Conservation (phyloP, 306 rosid genomes). For the Rosa chinensis region DNA sequence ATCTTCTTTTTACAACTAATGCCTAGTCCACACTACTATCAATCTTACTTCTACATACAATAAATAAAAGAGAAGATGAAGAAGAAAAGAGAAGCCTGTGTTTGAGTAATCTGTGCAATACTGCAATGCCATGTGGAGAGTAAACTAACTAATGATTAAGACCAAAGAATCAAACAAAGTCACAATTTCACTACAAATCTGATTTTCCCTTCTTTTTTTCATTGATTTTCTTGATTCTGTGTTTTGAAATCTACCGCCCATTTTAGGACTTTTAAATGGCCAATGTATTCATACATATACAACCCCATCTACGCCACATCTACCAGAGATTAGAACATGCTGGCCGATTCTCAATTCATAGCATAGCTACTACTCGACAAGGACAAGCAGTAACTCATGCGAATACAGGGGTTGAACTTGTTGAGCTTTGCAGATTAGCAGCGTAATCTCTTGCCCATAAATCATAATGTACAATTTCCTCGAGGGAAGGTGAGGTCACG, state of each 20-base stretch:
- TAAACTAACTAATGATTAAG: not conserved
- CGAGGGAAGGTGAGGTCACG: constrained; percentile 73
- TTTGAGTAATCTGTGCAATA: not conserved
- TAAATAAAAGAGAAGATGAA: no score
- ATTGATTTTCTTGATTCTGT: constrained; percentile 10
- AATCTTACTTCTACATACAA: not conserved
- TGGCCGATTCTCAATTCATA: not conserved
- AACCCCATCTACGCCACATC: not conserved
- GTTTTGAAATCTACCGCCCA: not conserved
- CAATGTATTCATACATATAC: constrained; percentile 3
- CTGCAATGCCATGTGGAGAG: not conserved
- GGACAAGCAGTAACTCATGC: constrained; percentile 42
- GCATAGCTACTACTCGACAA: not conserved
- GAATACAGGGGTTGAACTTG: constrained; percentile 46
- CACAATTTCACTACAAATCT: not conserved
- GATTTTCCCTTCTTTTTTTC: not conserved
- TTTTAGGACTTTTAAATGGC: not conserved
- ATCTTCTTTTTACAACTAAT: not conserved
- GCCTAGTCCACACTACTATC: not conserved
- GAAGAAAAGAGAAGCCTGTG: not conserved
- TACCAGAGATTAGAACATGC: not conserved
- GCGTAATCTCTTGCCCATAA: constrained; percentile 88
- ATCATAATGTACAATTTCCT: constrained; percentile 87
- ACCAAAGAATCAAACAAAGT: not conserved
- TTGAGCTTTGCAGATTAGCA: constrained; percentile 50